Conservation (phyloP, 1,139 yeast species). For the Nakaseomyces sp. region DNA sequence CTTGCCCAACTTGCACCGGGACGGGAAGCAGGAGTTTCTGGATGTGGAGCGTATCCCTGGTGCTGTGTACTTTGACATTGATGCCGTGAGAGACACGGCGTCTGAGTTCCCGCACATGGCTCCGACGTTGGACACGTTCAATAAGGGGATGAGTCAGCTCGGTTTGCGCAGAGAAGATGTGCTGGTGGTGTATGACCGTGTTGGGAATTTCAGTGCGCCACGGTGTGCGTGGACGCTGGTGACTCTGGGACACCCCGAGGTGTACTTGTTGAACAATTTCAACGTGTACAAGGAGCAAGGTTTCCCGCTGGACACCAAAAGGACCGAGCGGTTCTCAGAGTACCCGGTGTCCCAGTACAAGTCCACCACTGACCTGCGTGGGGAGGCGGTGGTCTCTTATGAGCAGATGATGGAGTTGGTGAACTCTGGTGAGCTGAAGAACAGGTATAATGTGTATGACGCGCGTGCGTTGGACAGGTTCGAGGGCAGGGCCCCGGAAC, state of each 20-base stretch:
- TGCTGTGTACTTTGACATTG: constrained; percentile 76
- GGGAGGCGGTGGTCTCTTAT: constrained; percentile 50
- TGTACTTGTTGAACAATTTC: constrained; percentile 63
- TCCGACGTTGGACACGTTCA: constrained; percentile 53
- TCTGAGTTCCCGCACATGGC: constrained; percentile 85
- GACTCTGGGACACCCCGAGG: constrained; percentile 62
- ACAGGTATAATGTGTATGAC: constrained; percentile 55
- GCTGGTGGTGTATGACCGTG: constrained; percentile 76
- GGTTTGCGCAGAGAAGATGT: constrained; percentile 41
- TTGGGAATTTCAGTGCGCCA: constrained; percentile 80
- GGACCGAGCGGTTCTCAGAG: constrained; percentile 23
- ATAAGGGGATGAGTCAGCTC: constrained; percentile 39
- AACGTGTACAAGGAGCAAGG: constrained; percentile 40
- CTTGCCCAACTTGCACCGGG: constrained; percentile 62
- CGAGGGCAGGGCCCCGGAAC: constrained; percentile 75
- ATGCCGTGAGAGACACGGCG: constrained; percentile 46
- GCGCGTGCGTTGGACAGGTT: constrained; percentile 74
- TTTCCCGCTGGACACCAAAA: constrained; percentile 33
- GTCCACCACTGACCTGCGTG: constrained; percentile 38
- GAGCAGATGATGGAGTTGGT: constrained; percentile 44
- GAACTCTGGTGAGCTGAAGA: constrained; percentile 37
- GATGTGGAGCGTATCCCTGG: constrained; percentile 48
- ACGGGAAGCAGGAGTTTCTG: constrained; percentile 50
- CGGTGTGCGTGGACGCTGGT: constrained; percentile 86
- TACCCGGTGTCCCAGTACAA: constrained; percentile 37